A percentile compares a stretch with the other conserved stretches of the same genome.
Conservation (phyloP, 2,329 filamentous ascomycete genomes). For the Aspergillus unguis region DNA sequence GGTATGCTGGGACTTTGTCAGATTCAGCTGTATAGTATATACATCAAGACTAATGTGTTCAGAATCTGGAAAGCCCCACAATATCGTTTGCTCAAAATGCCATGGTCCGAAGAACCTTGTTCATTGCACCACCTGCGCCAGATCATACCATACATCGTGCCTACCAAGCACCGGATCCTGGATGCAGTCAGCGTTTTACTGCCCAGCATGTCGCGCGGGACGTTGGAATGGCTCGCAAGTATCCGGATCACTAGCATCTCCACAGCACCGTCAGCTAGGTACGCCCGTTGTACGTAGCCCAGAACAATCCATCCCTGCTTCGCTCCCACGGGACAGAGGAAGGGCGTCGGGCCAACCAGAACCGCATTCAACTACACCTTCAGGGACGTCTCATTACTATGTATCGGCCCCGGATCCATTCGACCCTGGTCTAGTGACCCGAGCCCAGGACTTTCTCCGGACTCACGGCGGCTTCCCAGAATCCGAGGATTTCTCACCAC, state of each 20-base stretch:
- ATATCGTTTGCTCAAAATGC: conserved; percentile 30
- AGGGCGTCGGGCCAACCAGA: too few relatives aligned
- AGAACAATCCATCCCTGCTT: too few relatives aligned
- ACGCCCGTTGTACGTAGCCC: conserved; percentile 8
- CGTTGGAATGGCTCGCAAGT: conserved; percentile 18
- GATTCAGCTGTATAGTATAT: too few relatives aligned
- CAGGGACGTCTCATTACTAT: too few relatives aligned
- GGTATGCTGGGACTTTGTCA: conserved; percentile 11
- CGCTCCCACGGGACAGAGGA: too few relatives aligned
- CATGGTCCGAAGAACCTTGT: conserved; percentile 25
- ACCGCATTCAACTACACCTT: too few relatives aligned
- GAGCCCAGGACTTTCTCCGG: conserved; percentile 12
- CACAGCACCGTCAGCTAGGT: conserved; percentile 13
- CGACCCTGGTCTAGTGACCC: neutral
- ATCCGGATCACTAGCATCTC: neutral
- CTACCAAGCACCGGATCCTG: conserved; percentile 10
- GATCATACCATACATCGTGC: conserved; percentile 30
- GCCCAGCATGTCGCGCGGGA: conserved; percentile 25
- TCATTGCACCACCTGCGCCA: conserved; percentile 29
- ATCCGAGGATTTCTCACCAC: conserved; percentile 13
- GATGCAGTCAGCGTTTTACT: conserved; percentile 19
- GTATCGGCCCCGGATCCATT: neutral
- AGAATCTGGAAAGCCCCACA: conserved; percentile 30
- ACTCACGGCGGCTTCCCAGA: conserved; percentile 13
- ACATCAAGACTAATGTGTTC: neutral